Base-by-base conservation (phyloP, 129 eudicot species). In the Helichrysum umbraculigerum region DNA sequence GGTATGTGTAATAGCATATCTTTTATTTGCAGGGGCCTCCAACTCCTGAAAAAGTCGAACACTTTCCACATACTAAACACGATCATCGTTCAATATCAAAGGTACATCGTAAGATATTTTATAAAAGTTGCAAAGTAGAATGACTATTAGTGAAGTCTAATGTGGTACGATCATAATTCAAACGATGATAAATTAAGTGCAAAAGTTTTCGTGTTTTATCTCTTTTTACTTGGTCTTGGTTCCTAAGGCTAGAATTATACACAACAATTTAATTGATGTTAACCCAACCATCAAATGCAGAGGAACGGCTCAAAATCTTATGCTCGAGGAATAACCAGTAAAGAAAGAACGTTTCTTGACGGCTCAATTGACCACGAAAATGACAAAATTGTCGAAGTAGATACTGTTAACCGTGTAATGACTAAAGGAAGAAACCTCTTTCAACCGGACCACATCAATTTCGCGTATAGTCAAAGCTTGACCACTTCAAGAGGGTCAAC, bases 41-140 rank as follows among this genome's bases (percentile, higher is more conserved):
- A 74, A 94, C 97, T 63, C 97, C 92, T 0, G 98, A 94, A 73
- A 94, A 91, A 69, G 22, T 66, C n/a, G 98, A 94, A 76, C 91
- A 82, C 28, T 25, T 81, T 50, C 59, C 81, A 19, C 85, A 64
- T 47, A 66, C 80, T 33, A 84, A 77, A 32, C 78, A 79, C 83
- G 82, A 60, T 72, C 80, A 28, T 61, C 72, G 51, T 77, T 79
- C 82, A 77, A 74, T 42, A 56, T 67, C 60, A 19, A 84, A 86
- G 97, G 98, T 93, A 44, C 17, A 39, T 39, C 47, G 28, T 12
- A 44, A 11, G 52, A 11, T 44, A 12, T 11, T 44, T 44, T 11
- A 16, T 5, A 44, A 44, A 12, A 44, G 52, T 44, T 44, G 16
- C 17, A 44, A 44, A 11, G 16, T 14, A 44, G 17, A 44, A 25